Percentiles rank a stretch among this genome's conserved stretches.
phyloP scores from a whole-genome alignment of 164 flowering plant genomes.

The Warburgia ugandensis region DNA sequence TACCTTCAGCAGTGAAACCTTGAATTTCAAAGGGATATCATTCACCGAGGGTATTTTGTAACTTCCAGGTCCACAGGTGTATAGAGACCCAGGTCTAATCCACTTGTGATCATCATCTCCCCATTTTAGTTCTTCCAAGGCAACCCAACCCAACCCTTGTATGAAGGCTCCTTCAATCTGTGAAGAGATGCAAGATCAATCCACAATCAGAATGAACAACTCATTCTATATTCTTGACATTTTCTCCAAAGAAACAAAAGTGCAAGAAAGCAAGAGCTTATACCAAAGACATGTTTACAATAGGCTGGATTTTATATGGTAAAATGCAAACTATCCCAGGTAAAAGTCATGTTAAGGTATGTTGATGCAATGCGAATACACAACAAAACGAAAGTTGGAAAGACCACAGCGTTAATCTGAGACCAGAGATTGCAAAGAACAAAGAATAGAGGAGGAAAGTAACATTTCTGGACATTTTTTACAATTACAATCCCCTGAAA shows the following conservation, averaged over 20 bases:
- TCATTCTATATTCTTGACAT: neutral
- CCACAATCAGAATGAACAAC: neutral
- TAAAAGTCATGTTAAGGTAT: no score
- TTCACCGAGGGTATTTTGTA: slow-evolving; percentile 89
- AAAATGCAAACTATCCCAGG: no score
- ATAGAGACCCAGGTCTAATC: slow-evolving; percentile 69
- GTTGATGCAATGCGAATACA: no score
- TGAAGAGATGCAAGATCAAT: neutral
- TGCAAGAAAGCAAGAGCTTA: neutral
- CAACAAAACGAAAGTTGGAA: no score
- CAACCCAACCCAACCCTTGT: slow-evolving; percentile 96
- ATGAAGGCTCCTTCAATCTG: slow-evolving; percentile 98
- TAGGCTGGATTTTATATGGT: no score
- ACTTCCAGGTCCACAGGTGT: slow-evolving; percentile 87
- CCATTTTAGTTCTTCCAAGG: slow-evolving; percentile 96
- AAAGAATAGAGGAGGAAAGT: no score
- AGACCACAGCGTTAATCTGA: no score
- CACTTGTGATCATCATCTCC: slow-evolving; percentile 93
- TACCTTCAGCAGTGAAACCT: slow-evolving; percentile 90
- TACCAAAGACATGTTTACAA: no score
- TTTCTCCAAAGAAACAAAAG: neutral
- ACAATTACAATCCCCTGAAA: no score
- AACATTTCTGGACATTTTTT: no score
- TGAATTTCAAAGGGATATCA: slow-evolving; percentile 76
- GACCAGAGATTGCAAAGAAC: no score